phyloP scores from a whole-genome alignment of 139 green algal genomes.

The Eudorina sp. region DNA sequence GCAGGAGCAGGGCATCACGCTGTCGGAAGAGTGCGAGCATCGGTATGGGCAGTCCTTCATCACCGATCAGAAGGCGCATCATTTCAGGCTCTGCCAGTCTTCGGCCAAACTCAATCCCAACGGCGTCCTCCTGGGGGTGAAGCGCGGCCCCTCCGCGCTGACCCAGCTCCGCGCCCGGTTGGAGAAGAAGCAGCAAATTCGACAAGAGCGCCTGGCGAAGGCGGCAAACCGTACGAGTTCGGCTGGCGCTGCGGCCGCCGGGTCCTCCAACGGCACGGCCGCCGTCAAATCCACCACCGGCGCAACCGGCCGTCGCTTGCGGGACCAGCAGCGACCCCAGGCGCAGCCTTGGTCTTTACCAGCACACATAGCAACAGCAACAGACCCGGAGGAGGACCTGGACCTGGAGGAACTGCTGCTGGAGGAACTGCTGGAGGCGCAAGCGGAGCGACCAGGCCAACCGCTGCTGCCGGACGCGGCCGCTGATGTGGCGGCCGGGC shows the following conservation, averaged over 20 bases:
- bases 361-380: not conserved
- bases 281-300: too few relatives aligned
- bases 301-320: too few relatives aligned
- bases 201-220: not conserved
- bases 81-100: constrained; percentile 43
- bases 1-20: not conserved
- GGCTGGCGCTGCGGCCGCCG: too few relatives aligned
- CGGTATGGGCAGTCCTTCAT: constrained; percentile 41
- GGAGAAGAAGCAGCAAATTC: constrained; percentile 4
- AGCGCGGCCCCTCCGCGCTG: not conserved
- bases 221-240: too few relatives aligned
- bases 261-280: too few relatives aligned
- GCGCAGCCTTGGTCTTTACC: too few relatives aligned
- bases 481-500: not conserved
- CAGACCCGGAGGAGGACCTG: too few relatives aligned
- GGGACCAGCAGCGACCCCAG: too few relatives aligned
- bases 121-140: not conserved
- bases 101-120: not conserved
- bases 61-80: constrained; percentile 34
- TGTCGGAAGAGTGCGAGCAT: constrained; percentile 32
- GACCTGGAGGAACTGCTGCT: too few relatives aligned
- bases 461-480: too few relatives aligned
- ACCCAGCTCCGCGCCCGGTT: not conserved
- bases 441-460: too few relatives aligned
- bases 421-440: too few relatives aligned